Conservation (phyloP, 495 filamentous ascomycete species). For the Aspergillus nanangensis region DNA sequence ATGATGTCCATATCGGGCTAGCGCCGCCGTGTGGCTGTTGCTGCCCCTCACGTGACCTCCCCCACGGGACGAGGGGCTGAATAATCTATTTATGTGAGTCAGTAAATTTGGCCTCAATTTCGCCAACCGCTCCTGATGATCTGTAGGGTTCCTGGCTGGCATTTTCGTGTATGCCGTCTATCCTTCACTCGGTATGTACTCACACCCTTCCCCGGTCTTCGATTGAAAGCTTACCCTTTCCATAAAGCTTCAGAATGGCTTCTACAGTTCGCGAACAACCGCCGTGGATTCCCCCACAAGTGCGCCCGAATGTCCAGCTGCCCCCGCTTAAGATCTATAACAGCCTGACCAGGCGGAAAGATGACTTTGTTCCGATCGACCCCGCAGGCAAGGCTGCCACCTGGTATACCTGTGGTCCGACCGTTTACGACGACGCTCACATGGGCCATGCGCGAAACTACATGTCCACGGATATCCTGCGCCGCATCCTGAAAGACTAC, state of each 20-base stretch:
- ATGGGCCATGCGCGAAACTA: constrained; percentile 91
- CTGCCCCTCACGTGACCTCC: neutral
- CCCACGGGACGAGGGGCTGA: neutral
- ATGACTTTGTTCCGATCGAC: constrained; percentile 72
- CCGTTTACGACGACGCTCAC: constrained; percentile 89
- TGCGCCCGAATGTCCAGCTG: constrained; percentile 26
- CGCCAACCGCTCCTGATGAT: neutral
- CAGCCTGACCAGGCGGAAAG: constrained; percentile 68
- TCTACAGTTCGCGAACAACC: constrained; percentile 42
- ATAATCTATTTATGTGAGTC: neutral
- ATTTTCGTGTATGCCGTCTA: neutral
- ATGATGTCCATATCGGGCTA: no score
- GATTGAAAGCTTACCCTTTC: neutral
- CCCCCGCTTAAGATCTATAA: constrained; percentile 58
- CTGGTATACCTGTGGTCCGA: constrained; percentile 92
- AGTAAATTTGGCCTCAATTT: neutral
- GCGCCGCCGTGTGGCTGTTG: no score
- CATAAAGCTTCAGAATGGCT: neutral
- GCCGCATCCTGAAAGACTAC: constrained; percentile 80
- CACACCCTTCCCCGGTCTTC: neutral
- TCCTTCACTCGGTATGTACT: neutral
- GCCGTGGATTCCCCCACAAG: constrained; percentile 41
- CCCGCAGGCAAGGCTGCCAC: constrained; percentile 60
- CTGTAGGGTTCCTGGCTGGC: neutral
- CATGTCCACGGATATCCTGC: constrained; percentile 88